Conservation (phyloP, 441 rosid genomes). For the Erysimum pusillum region DNA sequence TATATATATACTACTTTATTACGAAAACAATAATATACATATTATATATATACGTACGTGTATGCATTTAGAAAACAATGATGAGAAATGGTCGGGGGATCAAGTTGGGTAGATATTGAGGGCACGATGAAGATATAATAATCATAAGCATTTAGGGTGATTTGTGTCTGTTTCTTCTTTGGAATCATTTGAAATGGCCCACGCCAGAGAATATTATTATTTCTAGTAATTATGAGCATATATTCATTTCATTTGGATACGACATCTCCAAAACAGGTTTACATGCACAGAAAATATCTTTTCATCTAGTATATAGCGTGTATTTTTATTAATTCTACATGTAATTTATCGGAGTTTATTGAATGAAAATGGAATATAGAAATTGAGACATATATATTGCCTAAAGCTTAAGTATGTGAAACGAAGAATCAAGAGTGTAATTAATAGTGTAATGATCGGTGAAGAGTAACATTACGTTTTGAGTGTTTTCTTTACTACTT, state of each 20-base stretch:
- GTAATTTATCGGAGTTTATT: neutral
- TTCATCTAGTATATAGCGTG: neutral
- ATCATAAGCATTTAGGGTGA: conserved; percentile 48
- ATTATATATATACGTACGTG: neutral
- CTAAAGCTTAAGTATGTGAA: conserved; percentile 5
- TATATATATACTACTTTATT: too few relatives aligned
- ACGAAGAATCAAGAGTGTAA: conserved; percentile 11
- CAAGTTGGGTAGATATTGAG: conserved; percentile 47
- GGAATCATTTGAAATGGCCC: conserved; percentile 69
- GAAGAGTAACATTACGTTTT: neutral
- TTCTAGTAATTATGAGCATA: conserved; percentile 47
- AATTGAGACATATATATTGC: neutral
- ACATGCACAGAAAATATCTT: conserved; percentile 17
- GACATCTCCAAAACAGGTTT: conserved; percentile 28
- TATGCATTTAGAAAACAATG: conserved; percentile 36
- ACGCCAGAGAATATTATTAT: conserved; percentile 72
- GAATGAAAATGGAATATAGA: neutral
- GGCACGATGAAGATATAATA: conserved; percentile 48
- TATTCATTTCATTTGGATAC: conserved; percentile 37
- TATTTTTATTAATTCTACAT: neutral
- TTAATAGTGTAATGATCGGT: neutral
- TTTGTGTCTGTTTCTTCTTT: conserved; percentile 59
- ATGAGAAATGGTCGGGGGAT: conserved; percentile 44
- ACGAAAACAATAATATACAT: neutral
- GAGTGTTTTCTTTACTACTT: neutral